These are phyloP conservation scores for Talaromyces sp. DNA, from an alignment of 2,329 filamentous ascomycete species.

Conservation along the genomic window DNA sequence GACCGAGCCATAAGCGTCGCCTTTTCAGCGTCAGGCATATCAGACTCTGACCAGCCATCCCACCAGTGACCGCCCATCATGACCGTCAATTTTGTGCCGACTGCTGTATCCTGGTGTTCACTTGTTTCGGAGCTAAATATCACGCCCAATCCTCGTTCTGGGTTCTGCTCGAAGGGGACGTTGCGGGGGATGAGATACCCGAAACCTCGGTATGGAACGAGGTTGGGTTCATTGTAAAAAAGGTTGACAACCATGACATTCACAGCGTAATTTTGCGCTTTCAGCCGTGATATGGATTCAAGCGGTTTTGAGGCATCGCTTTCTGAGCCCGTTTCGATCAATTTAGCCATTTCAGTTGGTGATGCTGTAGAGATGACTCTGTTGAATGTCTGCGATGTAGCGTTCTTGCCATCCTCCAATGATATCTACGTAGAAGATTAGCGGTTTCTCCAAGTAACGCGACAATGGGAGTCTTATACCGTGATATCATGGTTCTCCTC, in stretches of 20 bases:
- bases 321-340: constrained; percentile 22
- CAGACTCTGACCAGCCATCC: constrained; percentile 55
- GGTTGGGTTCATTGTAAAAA: constrained; percentile 65
- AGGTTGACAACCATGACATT: constrained; percentile 92
- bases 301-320: constrained; percentile 18
- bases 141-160: constrained; percentile 80
- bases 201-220: constrained; percentile 69
- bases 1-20: constrained; percentile 66
- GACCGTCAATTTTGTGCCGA: constrained; percentile 82
- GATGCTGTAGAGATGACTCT: constrained; percentile 35
- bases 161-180: constrained; percentile 67
- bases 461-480: constrained; percentile 20
- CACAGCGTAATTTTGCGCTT: constrained; percentile 57
- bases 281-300: constrained; percentile 25
- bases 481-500: constrained; percentile 22
- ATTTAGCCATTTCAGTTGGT: constrained; percentile 26
- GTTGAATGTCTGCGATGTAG: constrained; percentile 23
- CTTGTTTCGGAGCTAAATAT: constrained; percentile 78
- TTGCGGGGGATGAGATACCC: constrained; percentile 86
- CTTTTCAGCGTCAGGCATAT: constrained; percentile 62
- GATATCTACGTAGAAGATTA: constrained; percentile 12
- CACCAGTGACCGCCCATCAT: constrained; percentile 95
- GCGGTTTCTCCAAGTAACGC: background rate
- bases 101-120: constrained; percentile 53
- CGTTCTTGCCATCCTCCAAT: constrained; percentile 6